Conservation (phyloP, 306 rosid species). For the Quillaja saponaria region DNA sequence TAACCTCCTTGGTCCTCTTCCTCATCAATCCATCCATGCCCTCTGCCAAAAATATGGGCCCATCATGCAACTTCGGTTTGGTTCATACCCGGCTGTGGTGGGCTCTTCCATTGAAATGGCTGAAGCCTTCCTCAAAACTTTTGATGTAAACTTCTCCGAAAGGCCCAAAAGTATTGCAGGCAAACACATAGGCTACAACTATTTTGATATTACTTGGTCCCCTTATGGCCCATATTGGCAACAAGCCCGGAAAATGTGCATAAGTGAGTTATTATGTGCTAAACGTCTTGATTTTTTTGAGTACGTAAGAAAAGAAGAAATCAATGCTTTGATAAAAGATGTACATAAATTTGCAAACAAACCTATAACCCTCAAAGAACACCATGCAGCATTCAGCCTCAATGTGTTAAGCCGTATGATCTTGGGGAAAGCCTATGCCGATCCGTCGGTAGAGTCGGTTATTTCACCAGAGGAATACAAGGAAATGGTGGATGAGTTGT, state of each 20-base stretch:
- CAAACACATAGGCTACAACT: constrained; percentile 71
- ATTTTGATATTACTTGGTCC: constrained; percentile 80
- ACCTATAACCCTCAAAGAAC: constrained; percentile 36
- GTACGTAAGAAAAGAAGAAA: constrained; percentile 64
- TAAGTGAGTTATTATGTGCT: constrained; percentile 63
- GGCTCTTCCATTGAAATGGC: constrained; percentile 67
- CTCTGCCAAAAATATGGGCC: constrained; percentile 71
- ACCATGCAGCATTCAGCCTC: constrained; percentile 54
- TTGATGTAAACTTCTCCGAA: constrained; percentile 49
- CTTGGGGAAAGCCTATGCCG: constrained; percentile 71
- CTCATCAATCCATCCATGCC: constrained; percentile 60
- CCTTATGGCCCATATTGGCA: constrained; percentile 83
- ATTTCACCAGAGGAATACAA: constrained; percentile 71
- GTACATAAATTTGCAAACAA: constrained; percentile 28
- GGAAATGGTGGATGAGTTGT: constrained; percentile 62
- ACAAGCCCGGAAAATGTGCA: constrained; percentile 81
- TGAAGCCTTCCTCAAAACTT: constrained; percentile 61
- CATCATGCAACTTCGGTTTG: constrained; percentile 59
- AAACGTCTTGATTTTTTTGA: constrained; percentile 64
- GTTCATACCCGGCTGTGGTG: constrained; percentile 58
- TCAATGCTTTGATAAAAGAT: constrained; percentile 23
- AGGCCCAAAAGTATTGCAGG: constrained; percentile 75
- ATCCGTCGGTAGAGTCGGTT: constrained; percentile 28
- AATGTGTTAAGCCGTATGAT: constrained; percentile 91
- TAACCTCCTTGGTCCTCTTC: constrained; percentile 70